Evolutionary conservation across 768 basidiomycete genomes (phyloP).

Genomic region (Cyclocybe aegerita): DNA sequence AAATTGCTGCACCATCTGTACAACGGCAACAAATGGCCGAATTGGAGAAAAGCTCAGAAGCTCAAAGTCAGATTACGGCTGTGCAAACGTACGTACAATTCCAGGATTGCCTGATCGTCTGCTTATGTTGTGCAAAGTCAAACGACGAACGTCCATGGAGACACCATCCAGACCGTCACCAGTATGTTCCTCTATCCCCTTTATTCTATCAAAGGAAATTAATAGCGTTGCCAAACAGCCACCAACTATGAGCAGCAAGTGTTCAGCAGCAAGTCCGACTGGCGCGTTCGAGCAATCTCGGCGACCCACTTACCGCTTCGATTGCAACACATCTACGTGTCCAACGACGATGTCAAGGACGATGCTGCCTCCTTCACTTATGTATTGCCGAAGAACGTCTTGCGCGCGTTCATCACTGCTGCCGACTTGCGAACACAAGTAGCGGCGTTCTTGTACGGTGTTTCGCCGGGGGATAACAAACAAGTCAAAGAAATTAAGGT

Average conservation of each 20-base stretch:
- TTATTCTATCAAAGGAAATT: background rate
- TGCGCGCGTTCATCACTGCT: conserved; percentile 90
- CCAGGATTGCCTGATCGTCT: background rate
- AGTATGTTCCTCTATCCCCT: conserved; percentile 45
- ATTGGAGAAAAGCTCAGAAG: conserved; percentile 93
- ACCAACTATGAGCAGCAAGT: conserved; percentile 98
- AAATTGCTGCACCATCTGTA: conserved; percentile 92
- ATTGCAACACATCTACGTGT: conserved; percentile 97
- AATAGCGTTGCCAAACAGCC: conserved; percentile 38
- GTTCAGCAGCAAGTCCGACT: conserved; percentile 99
- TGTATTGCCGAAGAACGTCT: conserved; percentile 95
- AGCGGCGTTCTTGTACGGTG: conserved; percentile 91
- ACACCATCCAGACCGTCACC: conserved; percentile 92
- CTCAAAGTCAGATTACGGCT: conserved; percentile 93
- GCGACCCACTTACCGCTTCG: conserved; percentile 95
- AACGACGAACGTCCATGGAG: conserved; percentile 97
- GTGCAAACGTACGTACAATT: conserved; percentile 69
- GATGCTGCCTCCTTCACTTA: conserved; percentile 94
- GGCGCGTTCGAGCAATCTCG: conserved; percentile 98
- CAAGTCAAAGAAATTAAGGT: conserved; percentile 98
- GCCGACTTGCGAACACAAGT: conserved; percentile 96
- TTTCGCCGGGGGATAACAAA: conserved; percentile 92
- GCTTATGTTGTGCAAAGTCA: conserved; percentile 43
- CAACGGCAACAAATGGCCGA: conserved; percentile 99
- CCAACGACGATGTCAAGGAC: conserved; percentile 98